Conservation (phyloP, 495 filamentous ascomycete genomes). For the Hyaloscypha variabilis region DNA sequence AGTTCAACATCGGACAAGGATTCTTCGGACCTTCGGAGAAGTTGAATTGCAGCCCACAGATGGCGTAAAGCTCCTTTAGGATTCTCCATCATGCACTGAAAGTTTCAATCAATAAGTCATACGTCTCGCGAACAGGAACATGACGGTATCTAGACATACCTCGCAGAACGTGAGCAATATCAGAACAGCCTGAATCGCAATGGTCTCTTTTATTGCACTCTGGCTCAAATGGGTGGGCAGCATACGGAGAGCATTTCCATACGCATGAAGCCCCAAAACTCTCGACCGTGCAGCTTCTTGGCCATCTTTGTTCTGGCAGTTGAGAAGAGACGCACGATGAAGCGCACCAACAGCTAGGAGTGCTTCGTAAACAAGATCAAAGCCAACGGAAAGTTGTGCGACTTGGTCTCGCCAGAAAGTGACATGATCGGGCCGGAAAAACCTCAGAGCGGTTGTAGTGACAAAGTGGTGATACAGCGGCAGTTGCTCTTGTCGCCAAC, state of each 20-base stretch:
- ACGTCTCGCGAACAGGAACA: too few relatives aligned
- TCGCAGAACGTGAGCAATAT: too few relatives aligned
- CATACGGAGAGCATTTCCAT: conserved; percentile 20
- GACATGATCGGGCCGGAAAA: conserved; percentile 21
- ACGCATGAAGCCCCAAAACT: conserved; percentile 18
- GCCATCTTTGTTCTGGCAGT: background rate
- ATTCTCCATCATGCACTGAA: too few relatives aligned
- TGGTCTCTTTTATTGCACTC: too few relatives aligned
- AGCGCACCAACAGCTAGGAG: conserved; percentile 20
- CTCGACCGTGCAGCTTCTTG: conserved; percentile 13
- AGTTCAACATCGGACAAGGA: too few relatives aligned
- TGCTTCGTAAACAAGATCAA: conserved; percentile 22
- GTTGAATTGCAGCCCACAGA: too few relatives aligned
- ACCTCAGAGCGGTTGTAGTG: conserved; percentile 12
- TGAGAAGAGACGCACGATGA: conserved; percentile 21
- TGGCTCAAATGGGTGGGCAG: too few relatives aligned
- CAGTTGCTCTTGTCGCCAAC: conserved; percentile 21
- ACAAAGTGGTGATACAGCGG: conserved; percentile 28
- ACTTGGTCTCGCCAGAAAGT: conserved; percentile 26
- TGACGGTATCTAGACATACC: too few relatives aligned
- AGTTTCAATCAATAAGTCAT: too few relatives aligned
- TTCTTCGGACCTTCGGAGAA: too few relatives aligned
- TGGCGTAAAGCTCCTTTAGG: too few relatives aligned
- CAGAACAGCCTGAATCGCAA: too few relatives aligned
- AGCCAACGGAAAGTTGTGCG: conserved; percentile 20